These are phyloP conservation scores for Pleurotus cornucopiae DNA, from an alignment of 768 basidiomycete species.

Conservation along the genomic window DNA sequence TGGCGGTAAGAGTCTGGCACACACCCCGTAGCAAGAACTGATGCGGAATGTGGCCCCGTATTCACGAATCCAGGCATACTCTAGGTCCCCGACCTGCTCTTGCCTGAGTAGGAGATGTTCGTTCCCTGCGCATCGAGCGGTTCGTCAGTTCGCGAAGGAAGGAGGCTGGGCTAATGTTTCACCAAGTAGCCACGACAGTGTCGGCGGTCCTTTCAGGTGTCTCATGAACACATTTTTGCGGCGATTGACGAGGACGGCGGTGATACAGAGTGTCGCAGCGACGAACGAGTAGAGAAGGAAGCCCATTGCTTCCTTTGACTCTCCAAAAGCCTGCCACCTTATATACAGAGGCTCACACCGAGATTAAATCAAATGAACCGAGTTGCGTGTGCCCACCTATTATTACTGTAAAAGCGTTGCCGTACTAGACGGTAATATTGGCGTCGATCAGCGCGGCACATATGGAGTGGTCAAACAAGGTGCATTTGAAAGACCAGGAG, in stretches of 20 bases:
- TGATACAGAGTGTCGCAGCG: background rate
- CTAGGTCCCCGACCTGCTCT: slow-evolving; percentile 23
- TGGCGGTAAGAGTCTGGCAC: background rate
- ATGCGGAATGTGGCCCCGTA: slow-evolving; percentile 21
- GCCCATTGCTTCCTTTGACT: background rate
- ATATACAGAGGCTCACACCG: no score
- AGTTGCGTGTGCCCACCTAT: no score
- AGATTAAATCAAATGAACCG: no score
- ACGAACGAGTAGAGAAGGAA: background rate
- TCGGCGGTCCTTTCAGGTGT: background rate
- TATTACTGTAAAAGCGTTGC: no score
- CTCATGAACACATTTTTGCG: background rate
- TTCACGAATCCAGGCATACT: slow-evolving; percentile 20
- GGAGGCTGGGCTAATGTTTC: background rate
- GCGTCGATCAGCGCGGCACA: no score
- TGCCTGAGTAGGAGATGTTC: slow-evolving; percentile 16
- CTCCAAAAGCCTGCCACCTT: no score
- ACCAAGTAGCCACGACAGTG: slow-evolving; percentile 4
- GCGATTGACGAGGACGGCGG: background rate
- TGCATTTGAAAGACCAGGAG: no score
- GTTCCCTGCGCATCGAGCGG: slow-evolving; percentile 15
- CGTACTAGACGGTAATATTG: no score
- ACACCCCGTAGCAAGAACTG: slow-evolving; percentile 3
- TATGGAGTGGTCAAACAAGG: no score
- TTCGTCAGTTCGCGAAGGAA: background rate